Evolutionary conservation across 306 rosid species (phyloP), one percentile per base, ranked within the genome.

Genomic region (Cicer yamashitae): DNA sequence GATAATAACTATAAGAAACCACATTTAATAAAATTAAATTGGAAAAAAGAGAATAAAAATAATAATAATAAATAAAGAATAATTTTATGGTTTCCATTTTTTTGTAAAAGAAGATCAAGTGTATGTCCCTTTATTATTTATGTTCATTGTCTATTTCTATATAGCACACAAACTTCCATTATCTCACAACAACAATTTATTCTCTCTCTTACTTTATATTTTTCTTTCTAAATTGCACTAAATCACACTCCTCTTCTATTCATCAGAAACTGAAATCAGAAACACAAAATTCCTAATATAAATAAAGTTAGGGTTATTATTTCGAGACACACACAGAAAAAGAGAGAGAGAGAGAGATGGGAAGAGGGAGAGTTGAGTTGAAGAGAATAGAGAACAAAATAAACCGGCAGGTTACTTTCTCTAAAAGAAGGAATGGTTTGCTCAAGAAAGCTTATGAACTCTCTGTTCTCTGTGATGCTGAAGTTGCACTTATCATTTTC

Each of bases 321-420:
- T 71, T 71, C 70, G 46, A 77, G 82, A 77, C 9, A 79, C 17
- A 79, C 54, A 77, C 71, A 76, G 22, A 82, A 39, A 76, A 43
- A 74, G 64, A 74, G 66, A 58, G 15, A 80, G 37, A 14, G 18
- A 92, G 15, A 80, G 37, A 14, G 18, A 92, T 90, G 98, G 96
- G 96, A 0, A 87, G 97, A 84, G 97, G 94, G 65, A 87, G 90
- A 82, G 92, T 92, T 56, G 96, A 92, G 77, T 67, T 92, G 84
- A 92, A 92, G 92, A 89, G 92, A 60, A 92, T 92, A 88, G 98
- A 92, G 74, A 85, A 85, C 88, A 85, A 85, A 46, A 85, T 85
- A 72, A 85, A 85, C 59, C 68, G 88, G 48, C 88, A 85, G 34
- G 88, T 85, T 62, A 85, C 88, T 70, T 85, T 85, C 88, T 85